A percentile compares a stretch with the other conserved stretches of the same genome.
phyloP scores from a whole-genome alignment of 2,329 filamentous ascomycete genomes.

The Aspergillus persii region DNA sequence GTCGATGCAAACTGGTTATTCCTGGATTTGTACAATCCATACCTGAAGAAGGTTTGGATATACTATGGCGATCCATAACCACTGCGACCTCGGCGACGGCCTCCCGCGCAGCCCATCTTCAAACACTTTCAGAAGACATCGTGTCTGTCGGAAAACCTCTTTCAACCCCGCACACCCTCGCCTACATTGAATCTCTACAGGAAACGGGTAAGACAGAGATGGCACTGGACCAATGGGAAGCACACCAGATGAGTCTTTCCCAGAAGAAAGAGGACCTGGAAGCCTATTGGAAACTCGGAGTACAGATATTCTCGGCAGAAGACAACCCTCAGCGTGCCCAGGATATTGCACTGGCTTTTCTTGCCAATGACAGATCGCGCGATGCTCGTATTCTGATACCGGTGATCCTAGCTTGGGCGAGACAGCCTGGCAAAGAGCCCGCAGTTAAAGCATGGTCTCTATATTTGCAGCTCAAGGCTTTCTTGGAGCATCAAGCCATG shows the following conservation, averaged over 20 bases:
- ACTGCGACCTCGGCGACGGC: conserved; percentile 45
- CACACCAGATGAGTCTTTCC: conserved; percentile 55
- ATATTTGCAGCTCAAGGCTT: conserved; percentile 63
- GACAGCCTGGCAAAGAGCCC: conserved; percentile 49
- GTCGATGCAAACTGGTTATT: conserved; percentile 48
- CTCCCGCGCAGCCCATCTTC: conserved; percentile 59
- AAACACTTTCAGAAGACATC: conserved; percentile 65
- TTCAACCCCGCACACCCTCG: conserved; percentile 57
- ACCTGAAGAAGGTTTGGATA: conserved; percentile 60
- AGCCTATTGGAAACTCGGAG: conserved; percentile 49
- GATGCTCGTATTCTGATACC: conserved; percentile 52
- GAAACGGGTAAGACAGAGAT: conserved; percentile 59
- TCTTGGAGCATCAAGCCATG: conserved; percentile 57
- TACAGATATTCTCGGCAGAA: conserved; percentile 50
- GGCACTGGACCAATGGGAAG: conserved; percentile 64
- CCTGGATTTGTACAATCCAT: conserved; percentile 53
- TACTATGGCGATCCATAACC: conserved; percentile 62
- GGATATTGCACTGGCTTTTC: conserved; percentile 46
- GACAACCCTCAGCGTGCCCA: conserved; percentile 50
- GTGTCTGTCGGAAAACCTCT: conserved; percentile 57
- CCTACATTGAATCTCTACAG: conserved; percentile 68
- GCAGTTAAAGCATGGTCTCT: conserved; percentile 63
- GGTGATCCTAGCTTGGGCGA: conserved; percentile 67
- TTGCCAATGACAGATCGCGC: conserved; percentile 44
- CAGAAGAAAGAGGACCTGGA: conserved; percentile 37